These are phyloP conservation scores for Xylaria sp. DNA, from an alignment of 2,329 filamentous ascomycete genomes.

Conservation along the genomic window DNA sequence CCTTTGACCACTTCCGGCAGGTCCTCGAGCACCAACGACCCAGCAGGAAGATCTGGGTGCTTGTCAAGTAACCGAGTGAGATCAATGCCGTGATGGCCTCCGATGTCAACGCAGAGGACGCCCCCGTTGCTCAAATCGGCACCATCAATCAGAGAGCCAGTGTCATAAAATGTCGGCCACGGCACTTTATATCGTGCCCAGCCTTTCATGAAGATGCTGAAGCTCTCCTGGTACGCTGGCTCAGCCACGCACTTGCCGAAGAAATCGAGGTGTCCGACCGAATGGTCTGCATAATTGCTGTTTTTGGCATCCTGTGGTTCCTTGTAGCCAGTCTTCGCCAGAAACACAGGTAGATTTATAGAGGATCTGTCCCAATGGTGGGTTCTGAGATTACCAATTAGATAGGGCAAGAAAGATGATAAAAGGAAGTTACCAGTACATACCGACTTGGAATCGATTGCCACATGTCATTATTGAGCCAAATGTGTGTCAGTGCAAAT, in stretches of 20 bases:
- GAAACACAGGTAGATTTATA: slow-evolving; percentile 30
- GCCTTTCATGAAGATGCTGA: slow-evolving; percentile 36
- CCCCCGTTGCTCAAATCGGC: slow-evolving; percentile 35
- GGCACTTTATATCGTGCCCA: slow-evolving; percentile 31
- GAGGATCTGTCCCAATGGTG: slow-evolving; percentile 19
- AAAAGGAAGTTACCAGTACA: not conserved
- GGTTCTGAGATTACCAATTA: slow-evolving; percentile 7
- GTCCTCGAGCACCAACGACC: slow-evolving; percentile 48
- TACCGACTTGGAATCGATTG: slow-evolving; percentile 33
- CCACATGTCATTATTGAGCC: slow-evolving; percentile 34
- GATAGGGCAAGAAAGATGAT: not conserved
- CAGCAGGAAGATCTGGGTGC: slow-evolving; percentile 40
- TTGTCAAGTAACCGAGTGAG: slow-evolving; percentile 40
- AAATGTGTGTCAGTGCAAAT: slow-evolving; percentile 37
- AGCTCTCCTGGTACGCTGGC: slow-evolving; percentile 28
- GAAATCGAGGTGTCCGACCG: slow-evolving; percentile 31
- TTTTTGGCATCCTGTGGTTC: slow-evolving; percentile 31
- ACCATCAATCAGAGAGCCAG: slow-evolving; percentile 31
- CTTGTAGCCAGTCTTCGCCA: slow-evolving; percentile 34
- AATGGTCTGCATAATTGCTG: slow-evolving; percentile 30
- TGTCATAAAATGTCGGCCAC: slow-evolving; percentile 39
- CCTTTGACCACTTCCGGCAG: slow-evolving; percentile 40
- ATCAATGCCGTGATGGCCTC: slow-evolving; percentile 49
- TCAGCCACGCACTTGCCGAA: slow-evolving; percentile 32
- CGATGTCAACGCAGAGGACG: slow-evolving; percentile 48